Conservation (phyloP, 495 filamentous ascomycete species). For the Talaromyces ruber region DNA sequence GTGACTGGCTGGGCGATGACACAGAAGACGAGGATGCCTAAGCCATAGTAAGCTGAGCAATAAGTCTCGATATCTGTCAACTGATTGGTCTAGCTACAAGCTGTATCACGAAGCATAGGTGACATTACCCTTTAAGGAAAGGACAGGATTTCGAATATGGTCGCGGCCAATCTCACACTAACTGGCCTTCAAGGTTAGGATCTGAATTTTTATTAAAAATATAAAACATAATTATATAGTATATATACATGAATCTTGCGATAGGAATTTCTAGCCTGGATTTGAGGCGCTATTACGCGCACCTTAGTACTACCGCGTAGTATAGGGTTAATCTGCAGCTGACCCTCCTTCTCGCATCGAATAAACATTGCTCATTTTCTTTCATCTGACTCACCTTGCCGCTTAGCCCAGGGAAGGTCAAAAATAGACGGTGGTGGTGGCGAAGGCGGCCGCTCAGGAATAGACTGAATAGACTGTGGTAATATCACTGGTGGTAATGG, state of each 20-base stretch:
- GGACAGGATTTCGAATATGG: neutral
- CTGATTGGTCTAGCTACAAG: neutral
- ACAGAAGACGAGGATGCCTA: neutral
- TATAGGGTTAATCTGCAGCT: neutral
- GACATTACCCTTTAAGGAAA: neutral
- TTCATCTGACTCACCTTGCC: neutral
- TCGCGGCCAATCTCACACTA: neutral
- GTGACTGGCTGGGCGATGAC: neutral
- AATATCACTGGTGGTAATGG: neutral
- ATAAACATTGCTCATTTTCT: neutral
- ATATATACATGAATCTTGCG: neutral
- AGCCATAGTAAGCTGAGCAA: neutral
- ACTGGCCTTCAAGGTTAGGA: neutral
- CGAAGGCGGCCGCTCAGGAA: constrained; percentile 3
- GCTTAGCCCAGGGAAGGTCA: constrained; percentile 10
- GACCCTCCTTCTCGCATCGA: neutral
- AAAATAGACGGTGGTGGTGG: constrained; percentile 11
- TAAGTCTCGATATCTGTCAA: neutral
- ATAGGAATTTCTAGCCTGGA: neutral
- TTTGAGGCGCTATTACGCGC: neutral
- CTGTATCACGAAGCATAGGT: neutral
- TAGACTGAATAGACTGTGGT: neutral
- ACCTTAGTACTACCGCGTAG: neutral
- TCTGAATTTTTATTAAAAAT: neutral
- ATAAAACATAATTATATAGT: neutral